A percentile compares a stretch with the other conserved stretches of the same genome.
Conservation (phyloP, 2,329 filamentous ascomycete genomes). For the Microcyclospora tardicrescens region DNA sequence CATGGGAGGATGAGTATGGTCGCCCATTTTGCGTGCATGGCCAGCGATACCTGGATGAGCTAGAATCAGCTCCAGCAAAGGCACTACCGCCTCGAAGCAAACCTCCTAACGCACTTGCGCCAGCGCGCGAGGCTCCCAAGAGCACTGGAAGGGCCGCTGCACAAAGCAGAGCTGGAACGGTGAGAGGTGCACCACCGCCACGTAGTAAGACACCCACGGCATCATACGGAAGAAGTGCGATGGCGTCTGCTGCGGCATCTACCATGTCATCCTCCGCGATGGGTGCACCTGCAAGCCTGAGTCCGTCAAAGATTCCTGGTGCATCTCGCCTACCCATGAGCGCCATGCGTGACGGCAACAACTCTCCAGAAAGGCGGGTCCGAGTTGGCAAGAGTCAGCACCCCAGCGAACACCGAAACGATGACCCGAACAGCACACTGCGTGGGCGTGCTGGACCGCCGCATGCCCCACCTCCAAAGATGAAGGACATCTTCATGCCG, state of each 20-base stretch:
- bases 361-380: conserved; percentile 63
- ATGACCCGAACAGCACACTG: conserved; percentile 29
- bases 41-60: conserved; percentile 73
- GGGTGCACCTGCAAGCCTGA: conserved; percentile 22
- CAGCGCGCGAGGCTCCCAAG: conserved; percentile 17
- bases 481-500: conserved; percentile 65
- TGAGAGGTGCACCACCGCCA: conserved; percentile 29
- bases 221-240: conserved; percentile 20
- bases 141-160: conserved; percentile 14
- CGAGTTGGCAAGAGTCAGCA: conserved; percentile 19
- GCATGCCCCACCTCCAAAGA: conserved; percentile 71
- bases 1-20: conserved; percentile 89
- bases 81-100: conserved; percentile 46
- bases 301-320: conserved; percentile 54
- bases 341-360: conserved; percentile 56
- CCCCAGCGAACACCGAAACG: conserved; percentile 20
- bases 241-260: conserved; percentile 6
- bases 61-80: conserved; percentile 52
- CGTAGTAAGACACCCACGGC: conserved; percentile 33
- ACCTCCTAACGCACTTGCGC: conserved; percentile 43
- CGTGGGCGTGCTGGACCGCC: conserved; percentile 29
- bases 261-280: conserved; percentile 20
- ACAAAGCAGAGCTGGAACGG: conserved; percentile 25
- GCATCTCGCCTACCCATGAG: conserved; percentile 52
- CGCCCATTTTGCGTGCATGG: conserved; percentile 88